Base-by-base conservation (phyloP, 768 basidiomycete species). In the Agaricus sinodeliciosus region DNA sequence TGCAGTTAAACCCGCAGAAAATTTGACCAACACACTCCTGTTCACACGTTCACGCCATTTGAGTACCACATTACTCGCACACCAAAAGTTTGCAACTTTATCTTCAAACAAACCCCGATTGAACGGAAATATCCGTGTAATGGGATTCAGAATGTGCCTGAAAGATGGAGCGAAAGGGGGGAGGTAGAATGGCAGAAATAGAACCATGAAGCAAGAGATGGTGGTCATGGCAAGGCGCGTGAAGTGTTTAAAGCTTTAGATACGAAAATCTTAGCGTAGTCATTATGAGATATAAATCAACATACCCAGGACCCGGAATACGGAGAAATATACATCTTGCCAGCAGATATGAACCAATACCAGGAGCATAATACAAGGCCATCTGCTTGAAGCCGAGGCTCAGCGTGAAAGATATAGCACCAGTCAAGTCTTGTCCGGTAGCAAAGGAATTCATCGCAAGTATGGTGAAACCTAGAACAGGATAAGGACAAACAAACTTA, bases 31-130 rank as follows among this genome's bases (percentile, higher is more conserved):
- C 3, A 74, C 62, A 0, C 60, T 63, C 2, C 71, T 4, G 78
- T 73, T 72, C 73, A 80, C 26, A 67, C 65, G 45, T 79, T 82
- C 58, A 6, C 51, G 52, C 87, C 94, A 96, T 65, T 95, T 96
- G 69, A 97, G 66, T 12, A 88, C 68, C 19, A 94, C 84, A 63
- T 97, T 92, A 15, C 85, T 82, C 28, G 92, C 90, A 66, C 94
- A 96, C 94, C 94, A 98, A 63, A 95, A 90, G 65, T 98, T 98
- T 37, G 94, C 92, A 19, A 98, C 94, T 63, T 95, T 94, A 71
- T 95, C 92, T 63, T 95, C 93, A 61, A 94, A 94, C 2, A 94
- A 73, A 12, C 94, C 94, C 26, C 94, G 84, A 5, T 80, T 76
- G 64, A 98, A 92, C 0, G 94, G 94, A 65, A 98, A 98, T 51